Evolutionary conservation across 441 rosid genomes (phyloP).

Genomic region (California macrophylla): DNA sequence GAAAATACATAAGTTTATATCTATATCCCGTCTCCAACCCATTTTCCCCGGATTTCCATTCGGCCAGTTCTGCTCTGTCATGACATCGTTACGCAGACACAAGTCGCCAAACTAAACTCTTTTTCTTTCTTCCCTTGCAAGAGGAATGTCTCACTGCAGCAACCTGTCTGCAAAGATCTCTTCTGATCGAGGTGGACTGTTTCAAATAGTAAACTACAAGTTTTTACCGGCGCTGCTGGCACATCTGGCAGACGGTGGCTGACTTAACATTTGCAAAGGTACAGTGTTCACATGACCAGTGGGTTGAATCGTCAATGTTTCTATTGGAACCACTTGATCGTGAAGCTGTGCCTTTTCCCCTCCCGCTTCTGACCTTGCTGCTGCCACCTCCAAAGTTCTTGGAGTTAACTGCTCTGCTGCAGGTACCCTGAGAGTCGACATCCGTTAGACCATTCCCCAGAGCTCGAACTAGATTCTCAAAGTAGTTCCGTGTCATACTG

Average conservation of each 20-base stretch:
- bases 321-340: constrained; percentile 44
- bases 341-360: constrained; percentile 54
- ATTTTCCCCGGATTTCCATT: no score
- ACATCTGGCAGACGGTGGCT: constrained; percentile 59
- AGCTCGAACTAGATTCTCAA: constrained; percentile 68
- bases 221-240: constrained; percentile 48
- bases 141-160: no score
- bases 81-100: no score
- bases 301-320: constrained; percentile 41
- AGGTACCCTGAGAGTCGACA: constrained; percentile 39
- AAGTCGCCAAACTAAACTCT: no score
- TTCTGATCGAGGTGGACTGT: no score
- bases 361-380: constrained; percentile 48
- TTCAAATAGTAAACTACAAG: not conserved
- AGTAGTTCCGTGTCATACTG: constrained; percentile 69
- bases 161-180: no score
- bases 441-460: constrained; percentile 65
- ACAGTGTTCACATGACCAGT: constrained; percentile 89
- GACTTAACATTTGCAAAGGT: constrained; percentile 57
- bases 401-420: constrained; percentile 43
- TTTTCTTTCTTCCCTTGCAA: no score
- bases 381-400: constrained; percentile 52
- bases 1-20: no score
- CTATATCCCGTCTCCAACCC: no score
- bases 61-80: no score